These are phyloP conservation scores for Sphaerulina populicola DNA, from an alignment of 2,329 filamentous ascomycete genomes.

Conservation along the genomic window DNA sequence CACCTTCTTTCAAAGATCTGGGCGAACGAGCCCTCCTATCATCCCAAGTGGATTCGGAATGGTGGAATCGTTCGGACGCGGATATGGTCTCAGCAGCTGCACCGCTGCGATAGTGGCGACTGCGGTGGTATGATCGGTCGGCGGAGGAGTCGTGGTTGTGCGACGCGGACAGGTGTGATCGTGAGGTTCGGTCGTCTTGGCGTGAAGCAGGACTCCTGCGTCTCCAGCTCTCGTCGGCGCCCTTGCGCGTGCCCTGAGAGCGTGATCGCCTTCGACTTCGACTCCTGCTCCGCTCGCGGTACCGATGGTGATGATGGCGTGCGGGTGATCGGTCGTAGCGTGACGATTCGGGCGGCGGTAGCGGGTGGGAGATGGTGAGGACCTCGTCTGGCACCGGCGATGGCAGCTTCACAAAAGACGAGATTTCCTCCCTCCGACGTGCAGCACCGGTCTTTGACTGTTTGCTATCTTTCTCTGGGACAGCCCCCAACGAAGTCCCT, in stretches of 20 bases:
- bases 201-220: constrained; percentile 6
- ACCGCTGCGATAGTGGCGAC: constrained; percentile 14
- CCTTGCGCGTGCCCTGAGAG: constrained; percentile 7
- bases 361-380: constrained; percentile 5
- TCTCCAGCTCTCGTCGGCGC: constrained; percentile 6
- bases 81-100: constrained; percentile 17
- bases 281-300: constrained; percentile 13
- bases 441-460: background rate
- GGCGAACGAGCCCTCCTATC: constrained; percentile 32
- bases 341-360: constrained; percentile 9
- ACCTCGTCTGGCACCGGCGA: constrained; percentile 6
- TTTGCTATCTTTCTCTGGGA: constrained; percentile 1
- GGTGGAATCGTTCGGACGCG: constrained; percentile 28
- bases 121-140: constrained; percentile 9
- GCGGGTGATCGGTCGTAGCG: constrained; percentile 12
- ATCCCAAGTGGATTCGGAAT: constrained; percentile 23
- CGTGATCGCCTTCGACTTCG: constrained; percentile 9
- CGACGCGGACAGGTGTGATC: constrained; percentile 16
- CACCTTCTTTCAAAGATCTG: constrained; percentile 18
- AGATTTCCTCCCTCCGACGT: background rate
- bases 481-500: background rate
- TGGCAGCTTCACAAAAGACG: constrained; percentile 7
- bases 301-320: constrained; percentile 10
- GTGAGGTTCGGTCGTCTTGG: constrained; percentile 12
- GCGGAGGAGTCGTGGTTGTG: constrained; percentile 23